A percentile compares a stretch with the other conserved stretches of the same genome.
These are phyloP conservation scores for Phaffomyces thermotolerans DNA, from an alignment of 805 yeast genomes.

Conservation along the genomic window DNA sequence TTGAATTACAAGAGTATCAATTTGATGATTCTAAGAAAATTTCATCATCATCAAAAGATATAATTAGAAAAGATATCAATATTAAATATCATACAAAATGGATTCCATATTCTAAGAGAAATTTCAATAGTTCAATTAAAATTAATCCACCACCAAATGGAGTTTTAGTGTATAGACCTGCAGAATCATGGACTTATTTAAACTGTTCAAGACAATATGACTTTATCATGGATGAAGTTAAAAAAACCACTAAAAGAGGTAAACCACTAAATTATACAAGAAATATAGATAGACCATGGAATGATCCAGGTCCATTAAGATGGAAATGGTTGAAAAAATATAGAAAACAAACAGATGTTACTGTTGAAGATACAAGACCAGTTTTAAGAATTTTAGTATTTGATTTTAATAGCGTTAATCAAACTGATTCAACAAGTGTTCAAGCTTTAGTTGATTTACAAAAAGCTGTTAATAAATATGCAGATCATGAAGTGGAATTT, in stretches of 20 bases:
- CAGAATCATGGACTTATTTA: conserved; percentile 76
- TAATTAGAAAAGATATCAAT: conserved; percentile 2
- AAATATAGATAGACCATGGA: conserved; percentile 72
- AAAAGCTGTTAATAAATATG: conserved; percentile 62
- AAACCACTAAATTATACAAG: conserved; percentile 28
- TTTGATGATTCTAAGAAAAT: not conserved
- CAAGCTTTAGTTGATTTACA: conserved; percentile 73
- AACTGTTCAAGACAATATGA: conserved; percentile 74
- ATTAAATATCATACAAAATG: conserved; percentile 51
- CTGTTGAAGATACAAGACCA: conserved; percentile 46
- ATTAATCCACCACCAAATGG: conserved; percentile 86
- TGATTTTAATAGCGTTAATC: conserved; percentile 73
- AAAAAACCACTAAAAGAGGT: conserved; percentile 54
- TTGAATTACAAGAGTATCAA: conserved; percentile 13
- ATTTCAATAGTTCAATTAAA: conserved; percentile 47
- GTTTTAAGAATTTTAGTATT: conserved; percentile 62
- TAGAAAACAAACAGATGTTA: conserved; percentile 15
- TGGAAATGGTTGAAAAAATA: conserved; percentile 19
- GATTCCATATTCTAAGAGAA: conserved; percentile 51
- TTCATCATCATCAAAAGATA: not conserved
- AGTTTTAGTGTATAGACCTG: conserved; percentile 74
- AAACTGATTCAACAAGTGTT: conserved; percentile 71
- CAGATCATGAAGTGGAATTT: conserved; percentile 79
- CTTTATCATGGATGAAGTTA: conserved; percentile 57
- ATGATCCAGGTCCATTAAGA: conserved; percentile 66